Conservation (phyloP, 192 early-diverging fungal genomes). For the Podila verticillata region DNA sequence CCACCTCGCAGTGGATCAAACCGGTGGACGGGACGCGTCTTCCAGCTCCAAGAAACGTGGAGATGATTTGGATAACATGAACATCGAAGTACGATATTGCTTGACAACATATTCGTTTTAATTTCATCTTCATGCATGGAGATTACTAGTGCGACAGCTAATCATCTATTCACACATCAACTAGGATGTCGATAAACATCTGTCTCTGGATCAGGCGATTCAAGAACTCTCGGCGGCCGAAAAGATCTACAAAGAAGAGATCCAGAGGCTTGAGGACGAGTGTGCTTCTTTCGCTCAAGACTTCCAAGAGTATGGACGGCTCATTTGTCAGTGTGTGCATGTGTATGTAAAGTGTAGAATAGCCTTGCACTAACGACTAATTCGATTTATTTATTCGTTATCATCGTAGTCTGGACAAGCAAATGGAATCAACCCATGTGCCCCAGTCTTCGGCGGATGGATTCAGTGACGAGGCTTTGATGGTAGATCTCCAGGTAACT, state of each 20-base stretch:
- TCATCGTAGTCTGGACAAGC: constrained; percentile 24
- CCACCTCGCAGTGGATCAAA: background rate
- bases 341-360: no score
- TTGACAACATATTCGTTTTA: background rate
- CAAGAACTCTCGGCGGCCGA: constrained; percentile 32
- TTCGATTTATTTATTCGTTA: background rate
- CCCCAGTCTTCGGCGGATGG: background rate
- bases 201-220: constrained; percentile 44
- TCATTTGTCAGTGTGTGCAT: background rate
- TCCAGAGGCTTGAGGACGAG: constrained; percentile 17
- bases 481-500: constrained; percentile 18
- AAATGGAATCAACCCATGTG: constrained; percentile 10
- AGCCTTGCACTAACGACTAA: background rate
- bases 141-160: background rate
- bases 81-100: constrained; percentile 21
- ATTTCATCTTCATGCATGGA: background rate
- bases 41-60: background rate
- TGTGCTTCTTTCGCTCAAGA: constrained; percentile 25
- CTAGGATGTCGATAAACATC: constrained; percentile 46
- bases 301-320: constrained; percentile 31
- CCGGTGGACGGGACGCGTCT: background rate
- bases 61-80: constrained; percentile 13
- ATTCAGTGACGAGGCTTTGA: constrained; percentile 6
- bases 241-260: constrained; percentile 32
- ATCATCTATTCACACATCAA: background rate